A percentile compares a stretch with the other conserved stretches of the same genome.
phyloP scores from a whole-genome alignment of 331 rosid species.

The Rosa hybrid region DNA sequence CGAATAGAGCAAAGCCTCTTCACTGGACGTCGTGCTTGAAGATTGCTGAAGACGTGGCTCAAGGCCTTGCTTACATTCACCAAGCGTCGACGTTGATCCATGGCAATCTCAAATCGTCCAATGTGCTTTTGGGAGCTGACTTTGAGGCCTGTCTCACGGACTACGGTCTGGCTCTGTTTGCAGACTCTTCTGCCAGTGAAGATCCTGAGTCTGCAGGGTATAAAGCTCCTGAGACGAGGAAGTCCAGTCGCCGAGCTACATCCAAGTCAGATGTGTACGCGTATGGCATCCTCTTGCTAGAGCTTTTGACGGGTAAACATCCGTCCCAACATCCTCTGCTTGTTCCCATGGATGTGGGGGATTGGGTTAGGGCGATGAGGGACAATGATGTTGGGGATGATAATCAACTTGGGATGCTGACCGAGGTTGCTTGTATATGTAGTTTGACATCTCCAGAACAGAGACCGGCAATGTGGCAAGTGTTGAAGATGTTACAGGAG shows the following conservation, averaged over 20 bases:
- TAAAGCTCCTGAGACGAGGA: constrained; percentile 75
- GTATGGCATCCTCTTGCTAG: constrained; percentile 74
- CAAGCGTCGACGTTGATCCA: constrained; percentile 71
- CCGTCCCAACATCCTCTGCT: constrained; percentile 84
- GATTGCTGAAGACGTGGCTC: constrained; percentile 94
- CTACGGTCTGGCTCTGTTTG: constrained; percentile 61
- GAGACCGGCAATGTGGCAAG: constrained; percentile 96
- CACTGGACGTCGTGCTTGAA: constrained; percentile 99
- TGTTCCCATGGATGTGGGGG: constrained; percentile 61
- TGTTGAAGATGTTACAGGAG: constrained; percentile 81
- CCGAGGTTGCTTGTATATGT: constrained; percentile 88
- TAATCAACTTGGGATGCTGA: constrained; percentile 73
- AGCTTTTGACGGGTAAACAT: constrained; percentile 89
- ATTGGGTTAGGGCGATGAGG: constrained; percentile 90
- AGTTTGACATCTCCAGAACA: constrained; percentile 83
- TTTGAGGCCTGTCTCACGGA: constrained; percentile 91
- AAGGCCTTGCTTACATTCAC: constrained; percentile 85
- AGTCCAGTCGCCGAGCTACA: constrained; percentile 50
- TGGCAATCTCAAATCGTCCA: constrained; percentile 82
- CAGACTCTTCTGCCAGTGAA: constrained; percentile 46
- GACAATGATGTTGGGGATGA: constrained; percentile 69
- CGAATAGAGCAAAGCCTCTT: constrained; percentile 86
- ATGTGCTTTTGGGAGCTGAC: constrained; percentile 82
- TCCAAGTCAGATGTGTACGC: constrained; percentile 76
- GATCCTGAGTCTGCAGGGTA: constrained; percentile 68